Base-by-base conservation (phyloP, 140 eudicot species). In the Flaveria floridana region DNA sequence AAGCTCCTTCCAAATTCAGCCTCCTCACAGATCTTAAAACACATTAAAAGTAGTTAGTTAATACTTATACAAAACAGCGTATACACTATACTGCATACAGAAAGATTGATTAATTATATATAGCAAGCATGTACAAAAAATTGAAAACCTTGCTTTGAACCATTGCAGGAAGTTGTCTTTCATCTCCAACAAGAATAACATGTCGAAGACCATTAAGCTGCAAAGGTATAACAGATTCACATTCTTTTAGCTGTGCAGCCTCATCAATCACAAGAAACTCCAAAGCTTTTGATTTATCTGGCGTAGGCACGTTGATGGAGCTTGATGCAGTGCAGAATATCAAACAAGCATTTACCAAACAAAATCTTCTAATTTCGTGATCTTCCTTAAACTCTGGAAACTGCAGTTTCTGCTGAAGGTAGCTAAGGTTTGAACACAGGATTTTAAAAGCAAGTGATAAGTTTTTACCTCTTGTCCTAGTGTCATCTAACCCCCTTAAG, bases 181-280 rank as follows among this genome's bases (percentile, higher is more conserved):
- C 95, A 65, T 90, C 95, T 3, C 97, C 95, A 51, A 86, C 82
- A 15, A 88, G 91, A 28, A 90, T 72, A 61, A 84, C 87, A 77
- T 89, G 89, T 3, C 79, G 87, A 19, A 89, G 72, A 61, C 90
- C 87, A 15, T 64, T 55, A 23, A 89, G 81, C 57, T 85, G 90
- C 53, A 89, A 71, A 6, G 97, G 95, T 61, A 92, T 85, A 4
- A 79, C 30, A 19, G 97, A 87, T 64, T 92, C 96, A 75, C 96
- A 89, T 74, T 91, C 94, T 74, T 91, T 91, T 16, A 89, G 77
- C 79, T 91, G 97, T 51, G 96, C 96, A 81, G 97, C 95, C 81
- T 92, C 97, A 75, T 89, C 96, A 44, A 92, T 74, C 9, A 92
- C 84, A 51, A 87, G 68, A 75, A 85, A 56, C 9, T 87, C 78